Evolutionary conservation across 441 rosid genomes (phyloP).

Genomic region (Gossypium schwendimanii): DNA sequence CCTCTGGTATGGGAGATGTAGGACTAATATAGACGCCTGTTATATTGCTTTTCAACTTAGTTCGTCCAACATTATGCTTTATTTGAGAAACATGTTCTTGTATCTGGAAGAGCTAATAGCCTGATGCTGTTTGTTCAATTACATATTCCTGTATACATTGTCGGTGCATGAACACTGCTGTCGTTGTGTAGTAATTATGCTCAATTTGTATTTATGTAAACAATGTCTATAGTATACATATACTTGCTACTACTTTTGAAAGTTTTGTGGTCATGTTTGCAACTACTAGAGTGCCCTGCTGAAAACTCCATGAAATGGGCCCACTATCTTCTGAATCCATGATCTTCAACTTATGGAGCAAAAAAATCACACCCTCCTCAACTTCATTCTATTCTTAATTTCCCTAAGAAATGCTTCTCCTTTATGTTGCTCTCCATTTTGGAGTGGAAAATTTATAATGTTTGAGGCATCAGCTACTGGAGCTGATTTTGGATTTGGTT

Average conservation of each 20-base stretch:
- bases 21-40: background rate
- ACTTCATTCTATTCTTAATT: background rate
- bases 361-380: background rate
- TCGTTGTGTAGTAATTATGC: background rate
- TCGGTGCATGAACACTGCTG: background rate
- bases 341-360: background rate
- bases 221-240: background rate
- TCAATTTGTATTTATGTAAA: background rate
- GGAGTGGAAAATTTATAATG: background rate
- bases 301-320: background rate
- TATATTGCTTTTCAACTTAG: background rate
- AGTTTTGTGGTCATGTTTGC: background rate
- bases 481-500: background rate
- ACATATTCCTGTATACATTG: background rate
- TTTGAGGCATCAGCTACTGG: background rate
- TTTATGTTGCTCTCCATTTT: background rate
- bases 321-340: background rate
- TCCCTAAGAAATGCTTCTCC: background rate
- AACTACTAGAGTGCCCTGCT: background rate
- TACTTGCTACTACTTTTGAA: slow-evolving; percentile 1
- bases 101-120: background rate
- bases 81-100: background rate
- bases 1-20: background rate
- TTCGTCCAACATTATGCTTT: background rate
- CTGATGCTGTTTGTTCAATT: background rate